Conservation (phyloP, 2,329 filamentous ascomycete genomes). For the Penicillium sclerotigenum region DNA sequence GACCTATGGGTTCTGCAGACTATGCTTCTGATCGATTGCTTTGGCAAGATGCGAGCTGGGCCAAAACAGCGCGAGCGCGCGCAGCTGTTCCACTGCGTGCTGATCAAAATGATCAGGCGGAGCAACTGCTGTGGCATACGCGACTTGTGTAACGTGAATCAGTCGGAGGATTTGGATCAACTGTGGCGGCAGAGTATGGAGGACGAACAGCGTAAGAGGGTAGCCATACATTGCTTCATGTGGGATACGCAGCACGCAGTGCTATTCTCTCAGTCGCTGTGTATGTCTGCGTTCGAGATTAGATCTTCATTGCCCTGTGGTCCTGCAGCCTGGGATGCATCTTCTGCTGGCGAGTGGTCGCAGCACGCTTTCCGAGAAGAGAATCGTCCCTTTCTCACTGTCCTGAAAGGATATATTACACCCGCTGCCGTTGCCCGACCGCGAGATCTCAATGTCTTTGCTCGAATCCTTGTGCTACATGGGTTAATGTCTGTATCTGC, state of each 20-base stretch:
- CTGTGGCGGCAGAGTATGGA: constrained; percentile 55
- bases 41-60: constrained; percentile 61
- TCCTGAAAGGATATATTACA: constrained; percentile 57
- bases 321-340: constrained; percentile 57
- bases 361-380: constrained; percentile 40
- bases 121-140: constrained; percentile 52
- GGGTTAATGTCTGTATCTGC: constrained; percentile 62
- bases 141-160: constrained; percentile 35
- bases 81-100: constrained; percentile 56
- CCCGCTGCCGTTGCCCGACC: constrained; percentile 39
- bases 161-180: constrained; percentile 42
- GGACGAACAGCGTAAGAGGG: constrained; percentile 58
- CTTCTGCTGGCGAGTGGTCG: constrained; percentile 52
- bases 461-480: constrained; percentile 56
- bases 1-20: constrained; percentile 61
- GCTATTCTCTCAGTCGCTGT: constrained; percentile 63
- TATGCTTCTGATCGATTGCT: constrained; percentile 62
- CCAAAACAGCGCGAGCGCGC: constrained; percentile 63
- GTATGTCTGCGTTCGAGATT: constrained; percentile 64
- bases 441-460: constrained; percentile 50
- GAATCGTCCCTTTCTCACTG: constrained; percentile 48
- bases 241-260: constrained; percentile 66
- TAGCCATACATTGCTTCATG: constrained; percentile 62
- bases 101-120: constrained; percentile 55
- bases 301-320: constrained; percentile 56